Evolutionary conservation across 371 early-diverging fungal genomes (phyloP), one percentile per base, ranked within the genome.

Genomic region (Haplosporangium sp.): DNA sequence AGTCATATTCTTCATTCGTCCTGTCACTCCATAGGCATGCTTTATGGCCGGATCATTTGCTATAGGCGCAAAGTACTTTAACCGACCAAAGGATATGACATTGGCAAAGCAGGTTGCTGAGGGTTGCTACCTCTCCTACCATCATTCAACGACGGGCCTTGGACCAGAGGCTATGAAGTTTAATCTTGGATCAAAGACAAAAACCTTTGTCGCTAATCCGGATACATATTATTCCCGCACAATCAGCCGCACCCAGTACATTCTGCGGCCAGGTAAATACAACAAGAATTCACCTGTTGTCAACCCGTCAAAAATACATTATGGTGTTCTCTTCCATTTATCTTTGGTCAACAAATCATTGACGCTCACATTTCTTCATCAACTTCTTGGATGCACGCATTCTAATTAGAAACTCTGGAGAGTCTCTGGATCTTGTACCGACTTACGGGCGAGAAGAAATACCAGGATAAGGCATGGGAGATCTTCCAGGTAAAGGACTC

Each of bases 21-120:
- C 9, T 13, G n/a, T 59, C n/a, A 20, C 2, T 10, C 18, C 6
- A 12, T 79, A 86, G 83, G 83, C 86, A 0, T 91, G 92, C 64
- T 93, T 91, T 69, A 87, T 89, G 16, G 90, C 90, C 12, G 92
- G 92, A 21, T 90, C 92, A 86, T 74, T 94, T 41, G 87, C 89
- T 0, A 82, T 90, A 40, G 92, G 91, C 2, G 81, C 90, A 23
- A 75, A 82, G 43, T 83, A 82, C 43, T 83, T 85, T 45, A 73
- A 86, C 52, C 64, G 84, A 45, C 86, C 87, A 5, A 75, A 86
- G 7, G 84, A 87, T 58, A 21, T 86, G 62, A 48, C 42, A 1
- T 55, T 86, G 29, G 89, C 86, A 1, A 82, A 82, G 54, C 83
- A 84, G 36, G 55, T 92, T 40, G 64, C 89, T 7, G 83, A 88